Base-by-base conservation (phyloP, 1,139 yeast genomes). In the Lodderomyces margitis region DNA sequence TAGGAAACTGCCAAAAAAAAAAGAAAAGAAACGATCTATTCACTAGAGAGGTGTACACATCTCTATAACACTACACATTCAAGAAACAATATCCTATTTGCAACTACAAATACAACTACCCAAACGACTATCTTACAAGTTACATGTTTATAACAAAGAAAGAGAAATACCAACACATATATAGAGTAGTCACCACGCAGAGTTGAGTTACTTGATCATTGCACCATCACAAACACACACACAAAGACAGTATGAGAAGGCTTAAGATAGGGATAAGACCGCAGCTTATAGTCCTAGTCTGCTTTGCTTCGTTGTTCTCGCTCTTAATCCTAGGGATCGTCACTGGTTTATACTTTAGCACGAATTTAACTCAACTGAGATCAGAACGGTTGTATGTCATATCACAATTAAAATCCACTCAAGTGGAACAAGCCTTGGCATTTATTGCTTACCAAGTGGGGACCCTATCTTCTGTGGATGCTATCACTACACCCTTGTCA, bases 271-370 rank as follows among this genome's bases (percentile, higher is more conserved):
- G 82, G 30, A 78, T 78, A 46, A 60, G 81, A 49, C 77, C 83
- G 35, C 97, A 91, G 67, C 80, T 91, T 45, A 83, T 88, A 46
- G 76, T 81, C n/a, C 68, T 89, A 40, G 96, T 88, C 52, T 74
- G 87, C 47, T 68, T 83, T 48, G 87, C 89, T 25, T 85, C 95
- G 19, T 70, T 87, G 33, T 67, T 87, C 41, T 88, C 97, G 2
- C 70, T 91, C 40, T 68, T 86, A 24, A 78, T 87, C 5, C 65
- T 91, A 38, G 92, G 95, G 10, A 68, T 87, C 21, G 87, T 85
- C 8, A 81, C 95, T 1, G 95, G 95, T 38, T 78, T 86, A 7
- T 87, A 86, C 62, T 87, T 86, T 56, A 79, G 88, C 14, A 60
- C 69, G 21, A 84, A 80, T 51, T 78, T 83, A 46, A 75, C 80